Evolutionary conservation across 208 protist species (phyloP).

Genomic region (Herpetomonas muscarum): DNA sequence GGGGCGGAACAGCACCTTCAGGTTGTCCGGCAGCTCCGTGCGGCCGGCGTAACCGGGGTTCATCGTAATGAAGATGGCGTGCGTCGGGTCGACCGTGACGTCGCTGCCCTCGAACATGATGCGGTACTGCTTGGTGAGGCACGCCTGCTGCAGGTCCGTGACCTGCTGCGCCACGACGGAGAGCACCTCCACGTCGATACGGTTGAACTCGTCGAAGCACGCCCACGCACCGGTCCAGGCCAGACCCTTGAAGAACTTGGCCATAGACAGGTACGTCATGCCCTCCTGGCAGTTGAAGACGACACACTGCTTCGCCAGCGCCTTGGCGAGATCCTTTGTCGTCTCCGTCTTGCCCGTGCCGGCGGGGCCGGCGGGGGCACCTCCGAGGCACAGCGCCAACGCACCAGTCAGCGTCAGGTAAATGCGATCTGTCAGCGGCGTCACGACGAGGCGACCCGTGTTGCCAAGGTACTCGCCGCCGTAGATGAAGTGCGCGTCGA

Average conservation of each 20-base stretch:
- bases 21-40: conserved; percentile 98
- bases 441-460: conserved; percentile 95
- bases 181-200: conserved; percentile 97
- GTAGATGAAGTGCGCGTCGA: conserved; percentile 94
- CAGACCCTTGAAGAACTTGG: conserved; percentile 97
- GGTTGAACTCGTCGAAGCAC: conserved; percentile 99
- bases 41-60: conserved; percentile 99
- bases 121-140: conserved; percentile 88
- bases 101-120: conserved; percentile 94
- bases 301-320: conserved; percentile 96
- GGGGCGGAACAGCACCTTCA: conserved; percentile 97
- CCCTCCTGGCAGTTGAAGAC: conserved; percentile 98
- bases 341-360: conserved; percentile 95
- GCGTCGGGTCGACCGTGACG: conserved; percentile 92
- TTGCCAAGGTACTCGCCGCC: conserved; percentile 98
- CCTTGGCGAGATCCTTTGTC: conserved; percentile 98
- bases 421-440: conserved; percentile 96
- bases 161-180: conserved; percentile 97
- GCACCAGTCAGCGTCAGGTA: conserved; percentile 96
- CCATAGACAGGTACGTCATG: conserved; percentile 95
- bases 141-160: conserved; percentile 94
- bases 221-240: conserved; percentile 96
- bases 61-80: conserved; percentile 98
- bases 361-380: conserved; percentile 89
- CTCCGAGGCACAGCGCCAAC: conserved; percentile 91